phyloP scores from a whole-genome alignment of 2,329 filamentous ascomycete species.

The Colletotrichum sublineola region DNA sequence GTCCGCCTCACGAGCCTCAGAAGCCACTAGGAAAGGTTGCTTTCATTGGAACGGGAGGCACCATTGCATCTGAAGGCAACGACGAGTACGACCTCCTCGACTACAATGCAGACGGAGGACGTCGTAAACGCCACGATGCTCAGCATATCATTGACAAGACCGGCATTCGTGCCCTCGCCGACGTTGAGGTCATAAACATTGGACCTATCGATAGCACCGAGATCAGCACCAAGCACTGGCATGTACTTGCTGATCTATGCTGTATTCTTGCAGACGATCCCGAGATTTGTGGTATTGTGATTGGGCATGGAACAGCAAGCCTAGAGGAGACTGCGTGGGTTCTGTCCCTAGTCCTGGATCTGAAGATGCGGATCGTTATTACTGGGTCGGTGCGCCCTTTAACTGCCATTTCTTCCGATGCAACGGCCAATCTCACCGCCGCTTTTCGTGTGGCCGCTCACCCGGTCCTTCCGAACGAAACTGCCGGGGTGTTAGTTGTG shows the following conservation, averaged over 20 bases:
- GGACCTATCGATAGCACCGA: conserved; percentile 22
- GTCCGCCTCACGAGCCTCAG: neutral
- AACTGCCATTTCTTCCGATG: conserved; percentile 25
- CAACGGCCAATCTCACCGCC: conserved; percentile 22
- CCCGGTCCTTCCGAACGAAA: neutral
- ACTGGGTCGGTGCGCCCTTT: conserved; percentile 27
- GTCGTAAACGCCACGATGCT: conserved; percentile 5
- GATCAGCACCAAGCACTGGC: conserved; percentile 8
- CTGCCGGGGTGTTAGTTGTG: conserved; percentile 17
- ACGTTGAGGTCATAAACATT: neutral
- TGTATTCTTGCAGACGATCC: neutral
- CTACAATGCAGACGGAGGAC: conserved; percentile 17
- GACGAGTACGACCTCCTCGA: conserved; percentile 22
- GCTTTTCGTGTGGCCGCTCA: conserved; percentile 26
- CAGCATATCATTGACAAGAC: neutral
- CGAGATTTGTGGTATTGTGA: conserved; percentile 14
- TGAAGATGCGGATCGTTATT: conserved; percentile 6
- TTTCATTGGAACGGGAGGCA: conserved; percentile 25
- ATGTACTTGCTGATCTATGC: conserved; percentile 2
- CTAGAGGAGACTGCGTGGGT: conserved; percentile 32
- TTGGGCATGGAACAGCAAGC: conserved; percentile 32
- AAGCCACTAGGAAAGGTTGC: conserved; percentile 4
- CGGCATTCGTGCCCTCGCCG: conserved; percentile 1
- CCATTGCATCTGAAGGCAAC: conserved; percentile 11
- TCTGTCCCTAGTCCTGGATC: conserved; percentile 12